Base-by-base conservation (phyloP, 345 rosid genomes). In the Cardamine chenopodiifolia region DNA sequence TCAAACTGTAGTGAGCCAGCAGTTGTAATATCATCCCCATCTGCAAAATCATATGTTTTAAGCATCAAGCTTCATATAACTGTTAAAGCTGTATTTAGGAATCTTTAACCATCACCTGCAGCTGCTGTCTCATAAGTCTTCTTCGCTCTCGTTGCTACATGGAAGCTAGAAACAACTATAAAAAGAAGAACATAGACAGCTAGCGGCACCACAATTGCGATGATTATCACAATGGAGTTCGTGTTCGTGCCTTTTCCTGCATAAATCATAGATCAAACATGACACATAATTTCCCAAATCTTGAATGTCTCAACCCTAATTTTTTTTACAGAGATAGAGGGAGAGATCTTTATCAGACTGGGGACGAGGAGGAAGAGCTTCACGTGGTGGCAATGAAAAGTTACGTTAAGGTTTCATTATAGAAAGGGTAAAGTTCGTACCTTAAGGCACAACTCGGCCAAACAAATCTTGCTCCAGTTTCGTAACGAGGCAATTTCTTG, bases 391-490 rank as follows among this genome's bases (percentile, higher is more conserved):
- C 8, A 9, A n/a, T 1, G 49, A 6, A 44, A 6, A 6, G 19
- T 5, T 9, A 10, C 15, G 6, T 4, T 40, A 52, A 31, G 13
- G 61, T 39, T 17, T 8, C 28, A 50, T 54, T 64, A 67, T 68
- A 82, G 71, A 86, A 87, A 5, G 58, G 58, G 68, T 79, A 64
- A 70, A 77, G 37, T 55, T 84, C 90, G 84, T 84, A 85, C 34
- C 85, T 63, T 37, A 78, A 60, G 22, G 32, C 28, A 54, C 91
- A 89, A 34, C 61, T 87, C 1, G 87, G 87, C 11, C 11, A 7
- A 45, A 78, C 44, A 15, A 12, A 18, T 18, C 87, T 84, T n/a
- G 88, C 91, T 25, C 82, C 79, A 2, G 34, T 31, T 54, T 77
- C 79, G 19, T 79, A 69, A 8, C 17, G 37, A n/a, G 37, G 8